A percentile compares a stretch with the other conserved stretches of the same genome.
Evolutionary conservation across 306 rosid genomes (phyloP).

Genomic region (Dryas octopetala): DNA sequence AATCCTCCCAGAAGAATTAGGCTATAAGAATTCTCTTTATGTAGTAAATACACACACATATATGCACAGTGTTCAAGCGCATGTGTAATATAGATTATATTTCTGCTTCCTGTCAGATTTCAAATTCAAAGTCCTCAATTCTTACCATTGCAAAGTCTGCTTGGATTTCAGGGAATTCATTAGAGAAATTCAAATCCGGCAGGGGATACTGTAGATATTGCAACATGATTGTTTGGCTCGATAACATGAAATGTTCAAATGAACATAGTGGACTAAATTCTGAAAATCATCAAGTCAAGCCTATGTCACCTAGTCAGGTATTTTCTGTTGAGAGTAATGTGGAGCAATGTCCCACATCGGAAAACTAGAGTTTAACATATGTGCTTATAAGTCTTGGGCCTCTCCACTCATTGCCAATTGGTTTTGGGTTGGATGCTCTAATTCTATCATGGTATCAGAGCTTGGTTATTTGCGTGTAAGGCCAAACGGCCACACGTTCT

Average conservation of each 20-base stretch:
- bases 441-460: too few species aligned
- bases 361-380: too few species aligned
- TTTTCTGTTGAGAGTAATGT: too few species aligned
- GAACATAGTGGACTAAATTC: constrained; percentile 32
- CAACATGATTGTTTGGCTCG: constrained; percentile 63
- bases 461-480: too few species aligned
- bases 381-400: too few species aligned
- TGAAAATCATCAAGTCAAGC: constrained; percentile 48
- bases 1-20: neutral
- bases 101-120: constrained; percentile 8
- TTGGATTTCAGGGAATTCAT: constrained; percentile 47
- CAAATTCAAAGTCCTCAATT: neutral
- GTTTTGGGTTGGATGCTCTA: too few species aligned
- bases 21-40: neutral
- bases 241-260: constrained; percentile 60
- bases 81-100: neutral
- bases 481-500: too few species aligned
- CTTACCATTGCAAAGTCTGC: neutral
- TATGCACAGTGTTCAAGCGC: neutral
- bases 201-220: constrained; percentile 81
- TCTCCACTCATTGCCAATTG: too few species aligned
- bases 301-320: constrained; percentile 63
- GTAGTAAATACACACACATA: neutral
- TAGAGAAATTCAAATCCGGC: constrained; percentile 45
- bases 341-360: too few species aligned